Evolutionary conservation across 2,329 filamentous ascomycete genomes (phyloP), one percentile per base, ranked within the genome.

Genomic region (Ophiostoma pallidulum): DNA sequence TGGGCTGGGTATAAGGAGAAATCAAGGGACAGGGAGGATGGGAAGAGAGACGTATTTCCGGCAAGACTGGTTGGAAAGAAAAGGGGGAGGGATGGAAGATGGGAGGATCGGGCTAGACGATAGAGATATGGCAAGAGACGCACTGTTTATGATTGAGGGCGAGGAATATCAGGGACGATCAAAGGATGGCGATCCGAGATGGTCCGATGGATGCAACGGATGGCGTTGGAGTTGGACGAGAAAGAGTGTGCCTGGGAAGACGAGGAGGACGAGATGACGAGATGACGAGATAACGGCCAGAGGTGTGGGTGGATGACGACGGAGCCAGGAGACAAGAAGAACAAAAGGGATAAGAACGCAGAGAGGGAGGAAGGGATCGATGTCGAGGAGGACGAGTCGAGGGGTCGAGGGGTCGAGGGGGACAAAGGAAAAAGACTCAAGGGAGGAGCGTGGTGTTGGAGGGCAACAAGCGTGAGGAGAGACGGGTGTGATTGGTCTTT

Each of bases 401-500:
- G 35, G 19, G 33, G 14, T 33, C 5, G 13, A 14, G 26, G 33
- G 19, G 16, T 22, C 12, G 35, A 6, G n/a, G 28, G 24, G 41
- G 28, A 45, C 33, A 45, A 45, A 38, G 42, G 42, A 38, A n/a
- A 16, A 36, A 36, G 22, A 18, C 16, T 32, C 14, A 28, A 18
- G 19, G 22, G 22, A n/a, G n/a, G n/a, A n/a, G n/a, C n/a, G n/a
- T n/a, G n/a, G n/a, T n/a, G 14, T 45, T 45, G 16, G 24, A 37
- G n/a, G n/a, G 20, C 20, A 13, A 14, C 32, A 45, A 38, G 42
- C 41, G 41, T 38, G 33, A 10, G 14, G 22, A 1, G 10, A 37
- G 26, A 31, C 6, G 32, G 24, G 22, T 45, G 32, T 46, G 43
- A 46, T 46, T 46, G 43, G 43, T 36, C 36, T 38, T 33, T 44